phyloP scores from a whole-genome alignment of 495 filamentous ascomycete species.

The Apodospora peruviana region DNA sequence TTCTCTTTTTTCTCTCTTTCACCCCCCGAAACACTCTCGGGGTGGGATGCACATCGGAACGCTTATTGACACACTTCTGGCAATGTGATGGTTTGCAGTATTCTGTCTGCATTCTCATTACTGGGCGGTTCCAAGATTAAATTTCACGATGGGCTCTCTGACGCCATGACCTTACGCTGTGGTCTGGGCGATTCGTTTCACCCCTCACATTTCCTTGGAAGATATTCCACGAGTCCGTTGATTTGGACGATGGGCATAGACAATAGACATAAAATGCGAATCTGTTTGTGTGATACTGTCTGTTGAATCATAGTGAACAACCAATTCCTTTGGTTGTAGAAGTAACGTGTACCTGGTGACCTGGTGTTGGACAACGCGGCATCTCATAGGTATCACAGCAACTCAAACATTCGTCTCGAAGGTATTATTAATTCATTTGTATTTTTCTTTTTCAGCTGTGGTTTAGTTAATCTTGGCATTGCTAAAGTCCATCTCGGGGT shows the following conservation, averaged over 20 bases:
- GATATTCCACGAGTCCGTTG: neutral
- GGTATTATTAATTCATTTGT: neutral
- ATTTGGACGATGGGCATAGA: neutral
- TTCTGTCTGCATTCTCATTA: constrained; percentile 46
- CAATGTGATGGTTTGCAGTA: constrained; percentile 50
- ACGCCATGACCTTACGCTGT: constrained; percentile 43
- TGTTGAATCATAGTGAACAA: too few species aligned
- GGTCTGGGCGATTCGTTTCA: constrained; percentile 58
- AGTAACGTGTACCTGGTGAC: too few species aligned
- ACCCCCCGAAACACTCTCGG: too few species aligned
- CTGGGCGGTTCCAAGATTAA: constrained; percentile 48
- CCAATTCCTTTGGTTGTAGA: too few species aligned
- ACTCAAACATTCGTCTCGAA: neutral
- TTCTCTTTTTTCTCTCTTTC: too few species aligned
- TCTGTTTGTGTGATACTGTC: too few species aligned
- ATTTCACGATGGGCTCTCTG: constrained; percentile 52
- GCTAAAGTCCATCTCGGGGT: constrained; percentile 77
- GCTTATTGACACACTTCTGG: constrained; percentile 36
- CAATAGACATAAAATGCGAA: too few species aligned
- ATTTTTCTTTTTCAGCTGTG: constrained; percentile 1
- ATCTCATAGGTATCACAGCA: neutral
- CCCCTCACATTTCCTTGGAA: constrained; percentile 33
- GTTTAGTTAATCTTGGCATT: constrained; percentile 69
- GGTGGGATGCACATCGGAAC: too few species aligned
- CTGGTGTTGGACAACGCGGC: neutral